phyloP scores from a whole-genome alignment of 345 rosid genomes.

The Brassica juncea region DNA sequence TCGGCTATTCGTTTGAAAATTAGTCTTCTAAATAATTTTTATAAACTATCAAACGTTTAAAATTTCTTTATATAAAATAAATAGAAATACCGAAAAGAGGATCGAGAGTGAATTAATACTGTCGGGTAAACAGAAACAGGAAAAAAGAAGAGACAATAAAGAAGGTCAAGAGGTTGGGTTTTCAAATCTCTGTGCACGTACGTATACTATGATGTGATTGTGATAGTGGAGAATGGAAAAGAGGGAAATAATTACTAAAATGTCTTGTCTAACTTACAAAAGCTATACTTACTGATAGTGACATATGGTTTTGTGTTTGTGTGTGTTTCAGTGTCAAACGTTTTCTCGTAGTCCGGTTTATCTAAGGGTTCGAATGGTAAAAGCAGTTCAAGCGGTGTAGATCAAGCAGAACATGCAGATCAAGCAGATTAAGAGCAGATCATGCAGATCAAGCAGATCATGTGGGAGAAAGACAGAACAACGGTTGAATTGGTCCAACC shows the following conservation, averaged over 20 bases:
- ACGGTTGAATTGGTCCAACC: too few species aligned
- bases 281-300: constrained; percentile 19
- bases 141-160: constrained; percentile 26
- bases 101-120: constrained; percentile 23
- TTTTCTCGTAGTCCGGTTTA: constrained; percentile 18
- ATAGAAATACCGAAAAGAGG: background rate
- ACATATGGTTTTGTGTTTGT: constrained; percentile 19
- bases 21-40: background rate
- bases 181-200: constrained; percentile 20
- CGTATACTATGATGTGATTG: constrained; percentile 30
- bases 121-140: constrained; percentile 36
- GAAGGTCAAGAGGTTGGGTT: constrained; percentile 30
- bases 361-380: background rate
- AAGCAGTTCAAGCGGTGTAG: too few species aligned
- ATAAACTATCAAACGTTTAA: background rate
- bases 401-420: too few species aligned
- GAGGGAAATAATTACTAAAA: constrained; percentile 13
- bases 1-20: background rate
- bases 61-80: background rate
- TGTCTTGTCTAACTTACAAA: constrained; percentile 38
- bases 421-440: too few species aligned
- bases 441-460: too few species aligned
- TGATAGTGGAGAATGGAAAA: constrained; percentile 30
- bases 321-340: constrained; percentile 37
- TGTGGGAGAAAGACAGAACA: too few species aligned